Evolutionary conservation across 2,329 filamentous ascomycete genomes (phyloP).

Genomic region (Alternaria tenuissima): DNA sequence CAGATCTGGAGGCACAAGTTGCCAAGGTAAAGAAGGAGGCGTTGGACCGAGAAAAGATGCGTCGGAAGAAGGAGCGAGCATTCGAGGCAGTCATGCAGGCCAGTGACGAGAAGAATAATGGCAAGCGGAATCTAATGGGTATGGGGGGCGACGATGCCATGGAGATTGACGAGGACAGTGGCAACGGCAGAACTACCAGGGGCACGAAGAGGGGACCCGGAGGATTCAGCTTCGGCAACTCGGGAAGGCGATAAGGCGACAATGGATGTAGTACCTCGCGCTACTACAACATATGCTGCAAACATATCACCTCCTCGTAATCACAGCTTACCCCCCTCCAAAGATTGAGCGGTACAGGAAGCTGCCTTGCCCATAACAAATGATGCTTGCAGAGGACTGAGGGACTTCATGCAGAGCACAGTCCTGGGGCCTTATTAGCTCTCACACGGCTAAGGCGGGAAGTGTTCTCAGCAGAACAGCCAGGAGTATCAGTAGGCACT

Average conservation of each 20-base stretch:
- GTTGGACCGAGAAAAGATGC: slow-evolving; percentile 52
- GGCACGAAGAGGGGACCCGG: slow-evolving; percentile 42
- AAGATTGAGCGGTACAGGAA: neutral
- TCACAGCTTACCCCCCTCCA: neutral
- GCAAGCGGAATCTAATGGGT: slow-evolving; percentile 32
- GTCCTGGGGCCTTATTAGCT: neutral
- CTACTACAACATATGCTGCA: neutral
- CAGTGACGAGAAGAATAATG: slow-evolving; percentile 39
- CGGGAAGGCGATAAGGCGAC: slow-evolving; percentile 40
- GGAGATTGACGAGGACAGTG: slow-evolving; percentile 50
- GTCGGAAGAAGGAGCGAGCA: slow-evolving; percentile 53
- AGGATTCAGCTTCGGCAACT: slow-evolving; percentile 35
- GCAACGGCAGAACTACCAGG: slow-evolving; percentile 33
- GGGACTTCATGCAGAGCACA: neutral
- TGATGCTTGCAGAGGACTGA: neutral
- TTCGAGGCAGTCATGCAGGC: slow-evolving; percentile 41
- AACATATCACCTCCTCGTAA: neutral
- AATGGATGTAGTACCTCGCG: neutral
- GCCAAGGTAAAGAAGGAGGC: slow-evolving; percentile 65
- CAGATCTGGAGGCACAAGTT: slow-evolving; percentile 79
- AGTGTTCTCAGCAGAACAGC: neutral
- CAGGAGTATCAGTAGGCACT: neutral
- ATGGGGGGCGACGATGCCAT: slow-evolving; percentile 43
- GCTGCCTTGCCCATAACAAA: neutral
- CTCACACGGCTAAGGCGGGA: neutral